Conservation (phyloP, 192 early-diverging fungal genomes). For the Dissophora ornata region DNA sequence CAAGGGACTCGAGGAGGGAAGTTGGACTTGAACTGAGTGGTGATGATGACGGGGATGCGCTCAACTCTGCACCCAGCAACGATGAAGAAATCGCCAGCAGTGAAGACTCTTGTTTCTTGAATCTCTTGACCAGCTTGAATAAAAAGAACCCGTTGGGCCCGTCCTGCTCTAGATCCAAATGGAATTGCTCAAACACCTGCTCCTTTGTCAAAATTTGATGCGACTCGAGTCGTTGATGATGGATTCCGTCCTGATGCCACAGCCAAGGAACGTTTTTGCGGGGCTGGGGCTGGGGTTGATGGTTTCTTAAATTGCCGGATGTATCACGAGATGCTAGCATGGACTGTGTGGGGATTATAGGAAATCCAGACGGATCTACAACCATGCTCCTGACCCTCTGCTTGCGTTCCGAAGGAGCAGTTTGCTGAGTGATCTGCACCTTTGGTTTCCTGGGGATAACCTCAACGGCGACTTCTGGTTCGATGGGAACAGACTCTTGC, state of each 20-base stretch:
- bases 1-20: constrained; percentile 41
- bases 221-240: constrained; percentile 47
- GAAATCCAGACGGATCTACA: constrained; percentile 6
- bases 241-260: constrained; percentile 52
- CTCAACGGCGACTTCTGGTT: not conserved
- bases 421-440: not conserved
- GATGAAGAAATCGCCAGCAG: constrained; percentile 21
- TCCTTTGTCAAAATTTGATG: constrained; percentile 53
- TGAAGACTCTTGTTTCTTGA: constrained; percentile 38
- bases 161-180: constrained; percentile 45
- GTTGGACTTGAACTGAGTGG: constrained; percentile 25
- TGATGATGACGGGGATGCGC: constrained; percentile 28
- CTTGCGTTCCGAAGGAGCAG: not conserved
- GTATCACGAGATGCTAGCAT: constrained; percentile 9
- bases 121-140: constrained; percentile 50
- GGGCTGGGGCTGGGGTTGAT: not conserved
- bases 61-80: constrained; percentile 30
- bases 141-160: constrained; percentile 51
- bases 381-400: not conserved
- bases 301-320: constrained; percentile 1
- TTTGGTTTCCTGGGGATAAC: not conserved
- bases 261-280: constrained; percentile 41
- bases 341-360: not conserved
- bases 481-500: too few species aligned
- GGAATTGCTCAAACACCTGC: constrained; percentile 52